Conservation (phyloP, 148 eudicot species). For the Silene conica region DNA sequence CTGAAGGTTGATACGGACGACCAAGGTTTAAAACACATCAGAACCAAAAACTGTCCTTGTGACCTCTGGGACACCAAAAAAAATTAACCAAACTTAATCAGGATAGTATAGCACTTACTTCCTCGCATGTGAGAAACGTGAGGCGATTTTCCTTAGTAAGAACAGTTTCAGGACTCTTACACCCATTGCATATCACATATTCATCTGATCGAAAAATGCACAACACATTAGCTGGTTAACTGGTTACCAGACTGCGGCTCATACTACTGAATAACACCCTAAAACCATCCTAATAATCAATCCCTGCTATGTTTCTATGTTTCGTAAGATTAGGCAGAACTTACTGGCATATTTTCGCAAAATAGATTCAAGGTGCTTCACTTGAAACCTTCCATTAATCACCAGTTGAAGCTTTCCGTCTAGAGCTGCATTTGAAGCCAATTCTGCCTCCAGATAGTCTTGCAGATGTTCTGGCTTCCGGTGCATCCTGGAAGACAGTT, state of each 20-base stretch:
- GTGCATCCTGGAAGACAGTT: constrained; percentile 24
- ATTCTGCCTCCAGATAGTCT: constrained; percentile 40
- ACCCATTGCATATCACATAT: constrained; percentile 40
- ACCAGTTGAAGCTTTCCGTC: constrained; percentile 30
- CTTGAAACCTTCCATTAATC: constrained; percentile 5
- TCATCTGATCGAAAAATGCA: constrained; percentile 14
- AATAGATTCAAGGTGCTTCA: constrained; percentile 35
- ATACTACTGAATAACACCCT: background rate
- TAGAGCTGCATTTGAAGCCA: constrained; percentile 42
- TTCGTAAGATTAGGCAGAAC: background rate
- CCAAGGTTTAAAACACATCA: too few relatives aligned
- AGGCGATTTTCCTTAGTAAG: constrained; percentile 37
- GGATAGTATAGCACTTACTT: background rate
- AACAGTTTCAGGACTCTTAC: constrained; percentile 45
- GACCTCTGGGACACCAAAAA: too few relatives aligned
- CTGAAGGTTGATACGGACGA: background rate
- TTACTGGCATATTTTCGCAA: constrained; percentile 40
- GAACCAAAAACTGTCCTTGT: too few relatives aligned
- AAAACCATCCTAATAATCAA: background rate
- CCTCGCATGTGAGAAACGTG: constrained; percentile 36
- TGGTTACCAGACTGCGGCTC: background rate
- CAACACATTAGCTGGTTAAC: background rate
- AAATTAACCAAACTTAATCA: too few relatives aligned
- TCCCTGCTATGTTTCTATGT: background rate
- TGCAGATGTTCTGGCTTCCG: constrained; percentile 45